Conservation (phyloP, 495 filamentous ascomycete species). For the Mytilinidion resinicola region DNA sequence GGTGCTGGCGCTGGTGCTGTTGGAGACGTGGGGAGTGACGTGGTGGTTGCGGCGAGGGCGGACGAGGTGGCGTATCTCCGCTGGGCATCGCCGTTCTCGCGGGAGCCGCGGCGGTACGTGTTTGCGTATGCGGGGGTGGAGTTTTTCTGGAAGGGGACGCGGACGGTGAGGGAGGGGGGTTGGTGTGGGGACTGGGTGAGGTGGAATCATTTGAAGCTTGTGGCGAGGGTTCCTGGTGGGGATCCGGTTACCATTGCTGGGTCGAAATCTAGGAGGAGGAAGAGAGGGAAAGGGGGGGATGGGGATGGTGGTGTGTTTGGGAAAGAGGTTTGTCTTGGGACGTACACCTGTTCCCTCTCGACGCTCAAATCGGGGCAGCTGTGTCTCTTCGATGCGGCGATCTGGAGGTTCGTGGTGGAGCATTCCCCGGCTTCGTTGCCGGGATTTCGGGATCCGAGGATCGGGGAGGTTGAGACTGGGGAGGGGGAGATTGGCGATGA, state of each 20-base stretch:
- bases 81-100: constrained; percentile 21
- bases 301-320: too few relatives aligned
- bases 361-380: constrained; percentile 14
- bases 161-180: constrained; percentile 9
- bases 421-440: neutral
- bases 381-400: constrained; percentile 21
- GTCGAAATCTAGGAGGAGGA: neutral
- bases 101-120: constrained; percentile 11
- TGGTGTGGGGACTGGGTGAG: constrained; percentile 5
- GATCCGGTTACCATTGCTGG: neutral
- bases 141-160: constrained; percentile 26
- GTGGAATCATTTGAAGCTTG: constrained; percentile 21
- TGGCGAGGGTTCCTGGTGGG: constrained; percentile 9
- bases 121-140: constrained; percentile 18
- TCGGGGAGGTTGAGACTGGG: too few relatives aligned
- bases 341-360: constrained; percentile 16
- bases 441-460: too few relatives aligned
- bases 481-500: neutral
- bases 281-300: too few relatives aligned
- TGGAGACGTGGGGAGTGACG: neutral
- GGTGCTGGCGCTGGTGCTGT: neutral
- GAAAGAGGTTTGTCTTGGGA: constrained; percentile 18
- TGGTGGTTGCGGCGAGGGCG: neutral
- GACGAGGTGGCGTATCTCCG: constrained; percentile 24
- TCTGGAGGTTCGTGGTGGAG: constrained; percentile 9